Percentiles rank a stretch among this genome's conserved stretches.
phyloP scores from a whole-genome alignment of 805 yeast genomes.

The Phaffomyces thermotolerans region DNA sequence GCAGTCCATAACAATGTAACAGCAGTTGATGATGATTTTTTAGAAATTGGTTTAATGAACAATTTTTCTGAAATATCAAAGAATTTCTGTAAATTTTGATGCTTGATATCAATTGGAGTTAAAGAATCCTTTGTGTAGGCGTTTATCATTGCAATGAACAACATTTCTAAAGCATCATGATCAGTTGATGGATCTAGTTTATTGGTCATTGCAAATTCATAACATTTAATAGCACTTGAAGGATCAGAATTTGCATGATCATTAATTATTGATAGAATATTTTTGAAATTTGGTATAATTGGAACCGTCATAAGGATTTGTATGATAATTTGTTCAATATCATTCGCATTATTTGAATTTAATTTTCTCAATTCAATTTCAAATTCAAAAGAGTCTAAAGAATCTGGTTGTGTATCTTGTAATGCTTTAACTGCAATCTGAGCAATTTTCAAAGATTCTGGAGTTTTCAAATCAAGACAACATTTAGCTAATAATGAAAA shows the following conservation, averaged over 20 bases:
- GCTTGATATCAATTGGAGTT: conserved; percentile 16
- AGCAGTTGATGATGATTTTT: conserved; percentile 25
- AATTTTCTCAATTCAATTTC: conserved; percentile 20
- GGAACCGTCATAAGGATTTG: conserved; percentile 29
- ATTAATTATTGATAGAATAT: conserved; percentile 22
- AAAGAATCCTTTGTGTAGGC: conserved; percentile 23
- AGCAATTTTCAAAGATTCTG: conserved; percentile 16
- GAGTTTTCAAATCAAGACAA: conserved; percentile 18
- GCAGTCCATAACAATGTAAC: conserved; percentile 34
- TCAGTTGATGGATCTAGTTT: conserved; percentile 23
- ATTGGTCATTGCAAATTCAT: conserved; percentile 29
- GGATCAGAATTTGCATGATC: conserved; percentile 23
- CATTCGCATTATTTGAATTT: conserved; percentile 6
- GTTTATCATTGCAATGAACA: conserved; percentile 24
- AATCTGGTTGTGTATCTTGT: conserved; percentile 22
- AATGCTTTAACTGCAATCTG: conserved; percentile 19
- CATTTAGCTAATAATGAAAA: conserved; percentile 23
- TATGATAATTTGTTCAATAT: conserved; percentile 28
- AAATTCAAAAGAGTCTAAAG: conserved; percentile 27
- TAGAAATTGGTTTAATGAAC: conserved; percentile 22
- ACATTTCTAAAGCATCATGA: conserved; percentile 17
- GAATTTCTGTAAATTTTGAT: conserved; percentile 20
- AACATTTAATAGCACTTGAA: conserved; percentile 24
- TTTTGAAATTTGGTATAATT: conserved; percentile 17
- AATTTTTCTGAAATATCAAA: conserved; percentile 24